Base-by-base conservation (phyloP, 2,329 filamentous ascomycete species). In the Zymoseptoria tritici region DNA sequence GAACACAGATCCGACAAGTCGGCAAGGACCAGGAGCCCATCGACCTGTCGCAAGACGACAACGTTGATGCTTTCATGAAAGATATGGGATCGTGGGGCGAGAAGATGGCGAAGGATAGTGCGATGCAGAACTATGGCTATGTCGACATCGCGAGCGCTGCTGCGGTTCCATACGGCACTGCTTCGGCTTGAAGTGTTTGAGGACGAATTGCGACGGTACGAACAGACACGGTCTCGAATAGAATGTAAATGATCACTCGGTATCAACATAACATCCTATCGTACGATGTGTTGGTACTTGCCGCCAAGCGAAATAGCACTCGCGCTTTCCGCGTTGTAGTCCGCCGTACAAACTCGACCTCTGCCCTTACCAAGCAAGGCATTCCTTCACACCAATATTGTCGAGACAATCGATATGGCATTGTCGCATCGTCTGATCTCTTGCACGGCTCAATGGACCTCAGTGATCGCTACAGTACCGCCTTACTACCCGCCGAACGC, bases 21-120 rank as follows among this genome's bases (percentile, higher is more conserved):
- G 80, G 80, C 9, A 81, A 80, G 68, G 79, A 81, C 57, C 73
- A 81, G 58, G 72, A 81, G 68, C 81, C 81, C 3, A 77, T 83
- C 55, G 81, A 84, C 67, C 65, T 83, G 55, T 80, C 77, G 16
- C 66, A 74, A 11, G 70, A 79, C 64, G 74, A 78, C 57, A 81
- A 81, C 60, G 70, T 78, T 7, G 71, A 81, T 50, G 73, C 68
- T 0, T 82, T 82, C 64, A 67, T 75, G 72, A 77, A 79, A 67
- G 79, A 81, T 66, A 74, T 82, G 72, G 73, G 70, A 1, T 66
- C 65, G 13, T 82, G 78, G 78, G 66, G 60, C 11, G 56, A 64
- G 24, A 66, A 57, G 49, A 64, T 68, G 57, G 61, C 63, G 13
- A 64, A 67, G 3, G 62, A 68, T 31, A 63, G 59, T 53, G 66